Percentiles rank a stretch among this genome's conserved stretches.
These are phyloP conservation scores for Dendrobium nobile DNA, from an alignment of 106 monocot species.

Conservation along the genomic window DNA sequence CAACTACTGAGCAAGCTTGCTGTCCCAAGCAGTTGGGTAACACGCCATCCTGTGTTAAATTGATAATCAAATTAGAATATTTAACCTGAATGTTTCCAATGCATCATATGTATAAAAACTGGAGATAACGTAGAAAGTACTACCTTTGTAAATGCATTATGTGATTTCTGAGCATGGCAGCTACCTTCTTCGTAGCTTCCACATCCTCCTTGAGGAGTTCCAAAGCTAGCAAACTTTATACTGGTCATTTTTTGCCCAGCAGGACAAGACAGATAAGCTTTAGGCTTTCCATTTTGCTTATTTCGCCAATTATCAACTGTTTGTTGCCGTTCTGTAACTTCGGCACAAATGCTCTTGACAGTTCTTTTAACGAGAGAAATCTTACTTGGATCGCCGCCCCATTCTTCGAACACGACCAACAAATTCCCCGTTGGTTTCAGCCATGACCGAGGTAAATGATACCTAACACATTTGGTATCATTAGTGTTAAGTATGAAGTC, in stretches of 20 bases:
- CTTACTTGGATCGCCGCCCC: conserved; percentile 39
- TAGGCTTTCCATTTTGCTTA: conserved; percentile 25
- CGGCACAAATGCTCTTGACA: conserved; percentile 37
- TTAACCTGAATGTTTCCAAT: neutral
- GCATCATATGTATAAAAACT: too few relatives aligned
- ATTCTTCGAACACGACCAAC: conserved; percentile 24
- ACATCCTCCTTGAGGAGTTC: conserved; percentile 54
- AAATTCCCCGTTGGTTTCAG: conserved; percentile 36
- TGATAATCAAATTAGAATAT: conserved; percentile 3
- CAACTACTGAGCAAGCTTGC: conserved; percentile 35
- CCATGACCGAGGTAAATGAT: conserved; percentile 54
- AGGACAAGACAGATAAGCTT: conserved; percentile 40
- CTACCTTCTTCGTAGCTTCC: conserved; percentile 46
- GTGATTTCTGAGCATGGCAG: conserved; percentile 67
- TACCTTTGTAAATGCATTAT: conserved; percentile 57
- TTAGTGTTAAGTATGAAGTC: neutral
- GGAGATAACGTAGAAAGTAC: conserved; percentile 11
- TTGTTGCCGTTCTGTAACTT: conserved; percentile 55
- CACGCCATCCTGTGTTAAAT: neutral
- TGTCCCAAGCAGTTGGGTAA: conserved; percentile 54
- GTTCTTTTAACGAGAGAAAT: conserved; percentile 35
- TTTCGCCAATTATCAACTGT: conserved; percentile 18
- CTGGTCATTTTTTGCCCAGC: conserved; percentile 41
- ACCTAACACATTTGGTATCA: conserved; percentile 21
- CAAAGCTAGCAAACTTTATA: conserved; percentile 73